These are phyloP conservation scores for Coemansia sp. DNA, from an alignment of 192 early-diverging fungal genomes.

Conservation along the genomic window DNA sequence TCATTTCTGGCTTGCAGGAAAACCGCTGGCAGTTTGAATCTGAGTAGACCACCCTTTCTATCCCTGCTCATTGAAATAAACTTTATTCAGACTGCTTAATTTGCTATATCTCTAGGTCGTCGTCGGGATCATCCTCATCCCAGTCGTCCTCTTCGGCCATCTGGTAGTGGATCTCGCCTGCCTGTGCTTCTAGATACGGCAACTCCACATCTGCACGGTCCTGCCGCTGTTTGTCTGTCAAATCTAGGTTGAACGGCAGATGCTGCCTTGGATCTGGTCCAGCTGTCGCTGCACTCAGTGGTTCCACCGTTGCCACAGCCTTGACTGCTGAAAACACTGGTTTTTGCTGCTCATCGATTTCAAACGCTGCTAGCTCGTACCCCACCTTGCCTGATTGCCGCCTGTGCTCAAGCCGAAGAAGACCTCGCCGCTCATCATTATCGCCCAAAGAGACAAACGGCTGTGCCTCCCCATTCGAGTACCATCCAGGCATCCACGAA, in stretches of 20 bases:
- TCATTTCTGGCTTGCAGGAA: constrained; percentile 81
- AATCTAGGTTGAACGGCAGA: constrained; percentile 78
- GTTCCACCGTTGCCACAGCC: not conserved
- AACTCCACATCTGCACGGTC: constrained; percentile 74
- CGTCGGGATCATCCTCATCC: constrained; percentile 90
- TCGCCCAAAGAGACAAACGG: constrained; percentile 31
- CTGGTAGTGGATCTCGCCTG: constrained; percentile 72
- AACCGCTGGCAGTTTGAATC: constrained; percentile 74
- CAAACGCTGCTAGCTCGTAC: constrained; percentile 37
- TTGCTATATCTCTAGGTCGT: constrained; percentile 77
- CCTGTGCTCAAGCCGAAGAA: constrained; percentile 41
- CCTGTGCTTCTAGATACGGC: constrained; percentile 69
- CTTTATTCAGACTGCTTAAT: not conserved
- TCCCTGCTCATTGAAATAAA: constrained; percentile 3
- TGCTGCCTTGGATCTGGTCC: constrained; percentile 35
- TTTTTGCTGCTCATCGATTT: constrained; percentile 19
- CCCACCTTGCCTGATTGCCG: constrained; percentile 47
- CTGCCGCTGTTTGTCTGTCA: constrained; percentile 80
- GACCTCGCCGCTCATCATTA: constrained; percentile 29
- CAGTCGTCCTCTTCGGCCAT: constrained; percentile 85
- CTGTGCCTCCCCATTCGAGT: constrained; percentile 27
- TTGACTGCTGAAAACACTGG: constrained; percentile 22
- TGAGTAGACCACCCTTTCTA: constrained; percentile 7
- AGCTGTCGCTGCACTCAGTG: not conserved
- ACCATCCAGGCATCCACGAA: constrained; percentile 55